Base-by-base conservation (phyloP, 352 stramenopile genomes). In the Globisporangium alternatum region DNA sequence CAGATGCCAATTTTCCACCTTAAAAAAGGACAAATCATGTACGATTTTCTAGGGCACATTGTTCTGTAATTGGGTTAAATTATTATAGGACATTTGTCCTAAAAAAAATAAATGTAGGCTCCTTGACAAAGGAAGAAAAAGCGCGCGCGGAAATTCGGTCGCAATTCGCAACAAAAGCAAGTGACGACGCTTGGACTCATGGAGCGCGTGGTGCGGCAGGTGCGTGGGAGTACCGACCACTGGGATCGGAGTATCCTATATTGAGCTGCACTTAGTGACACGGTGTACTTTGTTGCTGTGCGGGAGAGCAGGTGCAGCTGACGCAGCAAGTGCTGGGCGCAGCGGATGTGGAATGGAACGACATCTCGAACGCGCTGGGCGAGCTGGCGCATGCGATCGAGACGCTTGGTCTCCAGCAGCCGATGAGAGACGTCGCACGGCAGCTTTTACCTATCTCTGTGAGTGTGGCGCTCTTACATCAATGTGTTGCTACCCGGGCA, bases 371-470 rank as follows among this genome's bases (percentile, higher is more conserved):
- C 9, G 66, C 75, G 10, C 70, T 90, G 41, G 68, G 75, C 3
- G 73, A 83, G 28, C 62, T 92, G 1, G 76, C 83, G 10, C 62
- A 67, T 7, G 72, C 70, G 22, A 71, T 92, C 21, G 83, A 89
- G 60, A 43, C 60, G 13, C 57, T 88, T 10, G 52, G 64, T 8
- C n/a, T 7, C 1, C n/a, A 67, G 0, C 62, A 76, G 13, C 65
- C 66, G 53, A 57, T 58, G 39, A 66, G 70, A 35, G 74, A 84
- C 28, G 75, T 68, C 1, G 63, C 81, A 55, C 63, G 49, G 0
- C 67, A 80, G 49, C 66, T 92, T 3, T 33, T 87, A 13, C 60
- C 65, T 6, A 65, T 92, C 44, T 74, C 83, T 39, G 83, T 92
- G 37, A 56, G 69, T 69, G 13, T 45, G 30, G 17, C 25, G 28